Conservation (phyloP, 345 rosid genomes). For the Capsella bursapastoris region DNA sequence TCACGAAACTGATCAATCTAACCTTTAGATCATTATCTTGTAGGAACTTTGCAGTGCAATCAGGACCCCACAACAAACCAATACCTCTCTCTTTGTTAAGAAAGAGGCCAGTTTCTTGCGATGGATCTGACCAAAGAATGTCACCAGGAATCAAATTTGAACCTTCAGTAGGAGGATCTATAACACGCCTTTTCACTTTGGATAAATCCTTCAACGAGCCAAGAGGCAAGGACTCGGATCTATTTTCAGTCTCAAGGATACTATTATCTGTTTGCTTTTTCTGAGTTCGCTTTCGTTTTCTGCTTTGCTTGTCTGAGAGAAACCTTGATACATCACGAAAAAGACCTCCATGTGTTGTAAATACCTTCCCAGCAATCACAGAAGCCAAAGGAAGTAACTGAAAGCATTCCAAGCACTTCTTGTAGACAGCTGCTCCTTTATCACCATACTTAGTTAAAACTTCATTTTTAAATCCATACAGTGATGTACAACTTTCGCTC, state of each 20-base stretch:
- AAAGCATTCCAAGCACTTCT: constrained; percentile 46
- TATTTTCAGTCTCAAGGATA: constrained; percentile 34
- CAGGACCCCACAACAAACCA: constrained; percentile 51
- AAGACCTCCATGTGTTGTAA: constrained; percentile 49
- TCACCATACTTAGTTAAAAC: constrained; percentile 46
- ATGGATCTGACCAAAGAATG: constrained; percentile 50
- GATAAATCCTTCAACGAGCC: constrained; percentile 46
- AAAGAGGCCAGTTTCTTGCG: constrained; percentile 34
- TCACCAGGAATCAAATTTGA: constrained; percentile 49
- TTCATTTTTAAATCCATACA: constrained; percentile 47
- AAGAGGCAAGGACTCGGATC: constrained; percentile 34
- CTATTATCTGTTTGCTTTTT: constrained; percentile 35
- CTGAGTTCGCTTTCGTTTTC: constrained; percentile 46
- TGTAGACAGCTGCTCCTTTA: constrained; percentile 47
- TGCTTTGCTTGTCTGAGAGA: constrained; percentile 43
- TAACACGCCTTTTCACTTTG: constrained; percentile 43
- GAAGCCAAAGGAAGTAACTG: constrained; percentile 48
- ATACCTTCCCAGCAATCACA: constrained; percentile 46
- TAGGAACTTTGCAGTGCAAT: constrained; percentile 47
- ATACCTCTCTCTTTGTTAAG: constrained; percentile 46
- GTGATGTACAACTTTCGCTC: constrained; percentile 42
- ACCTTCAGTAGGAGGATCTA: constrained; percentile 43
- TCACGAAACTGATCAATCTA: background rate
- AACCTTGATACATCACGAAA: constrained; percentile 43
- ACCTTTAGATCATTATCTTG: constrained; percentile 47